Base-by-base conservation (phyloP, 306 rosid genomes). In the Castanea mollissima region DNA sequence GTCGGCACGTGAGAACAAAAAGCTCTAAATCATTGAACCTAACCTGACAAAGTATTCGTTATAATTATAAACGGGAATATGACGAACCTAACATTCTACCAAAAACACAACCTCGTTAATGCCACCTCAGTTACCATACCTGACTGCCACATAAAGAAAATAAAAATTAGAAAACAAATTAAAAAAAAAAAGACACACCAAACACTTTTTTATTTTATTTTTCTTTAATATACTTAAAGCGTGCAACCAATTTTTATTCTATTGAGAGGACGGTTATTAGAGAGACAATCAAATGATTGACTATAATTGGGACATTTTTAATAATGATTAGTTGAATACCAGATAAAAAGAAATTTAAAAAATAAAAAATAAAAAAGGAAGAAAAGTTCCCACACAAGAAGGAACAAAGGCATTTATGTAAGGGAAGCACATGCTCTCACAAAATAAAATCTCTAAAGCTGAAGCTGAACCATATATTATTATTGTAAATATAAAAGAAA, bases 1-100 rank as follows among this genome's bases (percentile, higher is more conserved):
- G 90, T 87, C 91, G 83, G 91, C 91, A 88, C 72, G 91, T 84
- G 76, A 79, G 76, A 85, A 79, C 88, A 79, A 87, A 81, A 83
- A 15, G 83, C 84, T 78, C 81, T 76, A 77, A 78, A 79, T 80
- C 16, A 69, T 89, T 81, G 77, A 85, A 87, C 89, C 90, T 46
- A 83, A 75, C 76, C 73, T 80, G 80, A 81, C 80, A 85, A 60
- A 38, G 83, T 74, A 88, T 83, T 82, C 87, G 68, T 72, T 76
- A 71, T 19, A 21, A 46, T 49, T 13, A 49, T 49, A 82, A 63
- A 82, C 84, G 89, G 83, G 86, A 76, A 55, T 55, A 68, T 57
- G 64, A 56, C 71, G 55, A 3, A 51, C 75, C 82, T 82, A 68
- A 75, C 62, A 75, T 12, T 62, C 73, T 34, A 52, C n/a, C 38